phyloP scores from a whole-genome alignment of 2,329 filamentous ascomycete genomes.

The Colletotrichum neosansevieriae region DNA sequence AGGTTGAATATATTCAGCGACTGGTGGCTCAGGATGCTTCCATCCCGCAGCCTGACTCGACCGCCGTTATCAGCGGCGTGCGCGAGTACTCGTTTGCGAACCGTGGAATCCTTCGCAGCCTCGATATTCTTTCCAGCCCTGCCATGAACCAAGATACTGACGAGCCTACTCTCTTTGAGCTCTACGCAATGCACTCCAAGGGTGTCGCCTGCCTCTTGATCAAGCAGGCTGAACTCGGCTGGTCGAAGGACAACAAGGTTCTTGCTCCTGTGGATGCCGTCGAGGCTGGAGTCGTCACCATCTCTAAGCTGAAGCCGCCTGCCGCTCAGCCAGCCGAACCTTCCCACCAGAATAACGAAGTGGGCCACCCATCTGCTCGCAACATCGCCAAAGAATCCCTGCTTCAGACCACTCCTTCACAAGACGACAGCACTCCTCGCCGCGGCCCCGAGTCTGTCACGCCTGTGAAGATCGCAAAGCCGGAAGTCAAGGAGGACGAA shows the following conservation, averaged over 20 bases:
- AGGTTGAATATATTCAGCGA: conserved; percentile 87
- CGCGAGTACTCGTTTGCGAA: conserved; percentile 93
- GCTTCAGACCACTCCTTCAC: conserved; percentile 45
- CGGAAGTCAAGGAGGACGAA: conserved; percentile 63
- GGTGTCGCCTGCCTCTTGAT: conserved; percentile 92
- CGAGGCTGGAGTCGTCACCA: conserved; percentile 78
- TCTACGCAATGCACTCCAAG: conserved; percentile 98
- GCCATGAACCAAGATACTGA: conserved; percentile 72
- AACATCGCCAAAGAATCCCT: conserved; percentile 52
- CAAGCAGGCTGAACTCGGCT: conserved; percentile 90
- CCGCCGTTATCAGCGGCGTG: conserved; percentile 96
- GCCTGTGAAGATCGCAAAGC: conserved; percentile 54
- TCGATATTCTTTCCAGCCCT: conserved; percentile 85
- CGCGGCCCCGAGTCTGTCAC: conserved; percentile 50
- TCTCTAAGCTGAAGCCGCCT: conserved; percentile 74
- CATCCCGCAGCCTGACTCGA: conserved; percentile 89
- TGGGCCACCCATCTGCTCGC: conserved; percentile 44
- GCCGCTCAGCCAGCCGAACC: conserved; percentile 60
- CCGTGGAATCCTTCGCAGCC: conserved; percentile 87
- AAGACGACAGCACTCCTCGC: conserved; percentile 47
- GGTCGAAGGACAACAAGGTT: conserved; percentile 91
- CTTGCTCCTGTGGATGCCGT: conserved; percentile 82
- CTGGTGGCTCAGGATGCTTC: conserved; percentile 78
- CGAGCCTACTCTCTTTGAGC: conserved; percentile 86
- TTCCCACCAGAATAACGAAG: conserved; percentile 53